Conservation (phyloP, 139 green algal genomes). For the Volvox reticuliferus region DNA sequence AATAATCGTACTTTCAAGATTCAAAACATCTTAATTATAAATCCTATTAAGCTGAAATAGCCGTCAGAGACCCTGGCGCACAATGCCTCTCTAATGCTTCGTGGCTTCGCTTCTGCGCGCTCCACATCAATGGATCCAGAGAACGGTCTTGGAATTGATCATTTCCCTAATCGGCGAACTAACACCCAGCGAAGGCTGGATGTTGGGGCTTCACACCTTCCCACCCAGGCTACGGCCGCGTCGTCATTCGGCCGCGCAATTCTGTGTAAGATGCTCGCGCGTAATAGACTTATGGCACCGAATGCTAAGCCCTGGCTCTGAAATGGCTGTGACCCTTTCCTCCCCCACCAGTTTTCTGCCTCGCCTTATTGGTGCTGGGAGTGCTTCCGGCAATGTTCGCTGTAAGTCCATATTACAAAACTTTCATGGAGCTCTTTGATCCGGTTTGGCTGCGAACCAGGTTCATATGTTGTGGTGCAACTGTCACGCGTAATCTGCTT, state of each 20-base stretch:
- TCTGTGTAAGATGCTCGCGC: neutral
- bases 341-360: neutral
- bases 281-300: neutral
- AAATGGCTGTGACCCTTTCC: neutral
- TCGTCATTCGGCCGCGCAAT: neutral
- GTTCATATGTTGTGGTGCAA: neutral
- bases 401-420: neutral
- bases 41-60: neutral
- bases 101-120: neutral
- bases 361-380: neutral
- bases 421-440: neutral
- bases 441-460: neutral
- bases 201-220: neutral
- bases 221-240: neutral
- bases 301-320: neutral
- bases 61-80: neutral
- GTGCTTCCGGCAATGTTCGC: slow-evolving; percentile 24
- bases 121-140: neutral
- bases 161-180: neutral
- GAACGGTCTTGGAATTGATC: neutral
- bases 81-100: neutral
- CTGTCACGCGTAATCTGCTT: neutral
- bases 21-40: neutral
- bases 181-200: neutral
- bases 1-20: neutral